Conservation (phyloP, 805 yeast species). For the Blastobotrys attinorum region DNA sequence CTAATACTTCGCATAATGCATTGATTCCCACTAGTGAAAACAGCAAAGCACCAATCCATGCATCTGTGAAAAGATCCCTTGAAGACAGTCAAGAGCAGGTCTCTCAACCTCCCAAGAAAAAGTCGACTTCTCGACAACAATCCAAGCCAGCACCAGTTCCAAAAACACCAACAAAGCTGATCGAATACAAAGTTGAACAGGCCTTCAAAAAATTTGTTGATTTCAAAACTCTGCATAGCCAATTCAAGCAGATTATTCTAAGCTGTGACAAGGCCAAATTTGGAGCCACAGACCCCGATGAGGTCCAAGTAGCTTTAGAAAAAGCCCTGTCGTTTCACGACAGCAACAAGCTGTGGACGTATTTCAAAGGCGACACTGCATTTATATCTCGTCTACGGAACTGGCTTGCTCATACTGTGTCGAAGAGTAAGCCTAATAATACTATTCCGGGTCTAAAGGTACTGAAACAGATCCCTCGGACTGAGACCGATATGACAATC, state of each 20-base stretch:
- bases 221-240: neutral
- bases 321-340: conserved; percentile 6
- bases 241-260: neutral
- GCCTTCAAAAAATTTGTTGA: neutral
- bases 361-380: conserved; percentile 2
- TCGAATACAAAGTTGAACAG: neutral
- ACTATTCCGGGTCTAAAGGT: conserved; percentile 6
- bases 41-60: too few relatives aligned
- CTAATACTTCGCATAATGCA: too few relatives aligned
- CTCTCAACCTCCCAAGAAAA: too few relatives aligned
- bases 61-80: too few relatives aligned
- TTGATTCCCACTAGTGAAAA: too few relatives aligned
- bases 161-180: neutral
- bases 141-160: too few relatives aligned
- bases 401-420: conserved; percentile 10
- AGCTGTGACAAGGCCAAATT: neutral
- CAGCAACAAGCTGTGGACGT: conserved; percentile 10
- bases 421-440: conserved; percentile 4
- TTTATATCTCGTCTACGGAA: conserved; percentile 13
- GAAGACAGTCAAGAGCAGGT: too few relatives aligned
- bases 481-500: conserved; percentile 4
- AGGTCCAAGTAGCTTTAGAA: conserved; percentile 9
- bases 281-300: conserved; percentile 7
- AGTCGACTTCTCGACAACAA: too few relatives aligned
- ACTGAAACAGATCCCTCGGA: conserved; percentile 7